Percentiles rank a stretch among this genome's conserved stretches.
phyloP scores from a whole-genome alignment of 352 stramenopile genomes.

The Bremia lactucae region DNA sequence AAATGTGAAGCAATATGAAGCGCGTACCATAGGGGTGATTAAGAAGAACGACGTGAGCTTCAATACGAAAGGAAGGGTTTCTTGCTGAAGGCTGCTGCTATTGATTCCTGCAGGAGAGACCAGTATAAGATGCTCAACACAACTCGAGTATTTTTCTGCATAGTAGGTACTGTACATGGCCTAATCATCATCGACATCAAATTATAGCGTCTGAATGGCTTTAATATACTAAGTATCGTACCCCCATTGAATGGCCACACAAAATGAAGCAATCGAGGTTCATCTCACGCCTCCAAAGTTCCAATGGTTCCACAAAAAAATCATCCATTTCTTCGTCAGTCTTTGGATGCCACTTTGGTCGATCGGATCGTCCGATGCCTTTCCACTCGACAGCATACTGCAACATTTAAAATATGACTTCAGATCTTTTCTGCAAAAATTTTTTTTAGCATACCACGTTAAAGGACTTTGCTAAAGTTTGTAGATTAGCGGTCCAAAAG shows the following conservation, averaged over 20 bases:
- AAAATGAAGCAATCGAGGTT: slow-evolving; percentile 69
- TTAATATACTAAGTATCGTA: slow-evolving; percentile 19
- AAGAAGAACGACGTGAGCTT: slow-evolving; percentile 27
- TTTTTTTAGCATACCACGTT: slow-evolving; percentile 44
- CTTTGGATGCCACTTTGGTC: slow-evolving; percentile 46
- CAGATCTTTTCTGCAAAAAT: background rate
- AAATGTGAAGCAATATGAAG: background rate
- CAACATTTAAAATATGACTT: slow-evolving; percentile 1
- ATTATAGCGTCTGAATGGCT: background rate
- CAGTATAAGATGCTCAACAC: slow-evolving; percentile 66
- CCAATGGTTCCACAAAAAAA: slow-evolving; percentile 73
- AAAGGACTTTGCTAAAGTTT: slow-evolving; percentile 65
- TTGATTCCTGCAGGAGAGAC: slow-evolving; percentile 65
- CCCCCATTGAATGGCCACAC: slow-evolving; percentile 71
- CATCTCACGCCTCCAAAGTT: slow-evolving; percentile 53
- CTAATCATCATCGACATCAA: slow-evolving; percentile 9
- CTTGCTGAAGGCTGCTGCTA: slow-evolving; percentile 20
- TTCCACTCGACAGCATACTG: slow-evolving; percentile 81
- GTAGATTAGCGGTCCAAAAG: slow-evolving; percentile 67
- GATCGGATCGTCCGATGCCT: slow-evolving; percentile 62
- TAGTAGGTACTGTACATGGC: slow-evolving; percentile 77
- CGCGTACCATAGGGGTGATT: slow-evolving; percentile 62
- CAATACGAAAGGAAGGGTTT: slow-evolving; percentile 35
- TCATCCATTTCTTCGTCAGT: slow-evolving; percentile 60
- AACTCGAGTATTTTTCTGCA: slow-evolving; percentile 52